Evolutionary conservation across 1,284 basidiomycete species (phyloP), one percentile per base, ranked within the genome.

Genomic region (Microbotryum lychnidis-dioicae): DNA sequence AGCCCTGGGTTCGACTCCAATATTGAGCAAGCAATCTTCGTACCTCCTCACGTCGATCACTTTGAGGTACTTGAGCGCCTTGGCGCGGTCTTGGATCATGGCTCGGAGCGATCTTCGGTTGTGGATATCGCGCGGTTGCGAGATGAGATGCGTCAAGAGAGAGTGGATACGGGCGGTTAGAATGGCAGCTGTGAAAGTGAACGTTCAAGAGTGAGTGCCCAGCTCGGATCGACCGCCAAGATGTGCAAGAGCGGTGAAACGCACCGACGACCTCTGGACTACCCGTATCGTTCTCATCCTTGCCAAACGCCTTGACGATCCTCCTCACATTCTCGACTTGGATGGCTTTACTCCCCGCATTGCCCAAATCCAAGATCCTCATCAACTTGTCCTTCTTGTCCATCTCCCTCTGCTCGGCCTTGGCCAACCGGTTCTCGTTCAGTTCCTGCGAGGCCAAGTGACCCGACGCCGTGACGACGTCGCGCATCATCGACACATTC

Each of bases 251-350:
- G 37, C 14, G 37, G 37, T 42, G 8, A 31, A 31, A 76, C 83
- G 62, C 72, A 89, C 91, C 88, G 80, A 96, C 91, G 0, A 94
- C 91, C 71, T 91, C 87, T 1, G 87, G 81, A 57, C 85, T 80
- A 45, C 91, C 93, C 2, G 90, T 82, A 74, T 94, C 87, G 58
- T 80, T 80, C n/a, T 82, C 82, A 59, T 84, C 83, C 64, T 78
- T 27, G 88, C 92, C 79, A 51, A 97, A 97, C 58, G 83, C 84
- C 14, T 78, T 76, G 50, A 96, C 80, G 69, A 94, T 87, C 65
- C 91, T 80, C 70, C 83, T 80, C 63, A 86, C 81, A 75, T 97
- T 97, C 76, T 92, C 89, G 67, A 83, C 87, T 65, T 89, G 83
- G 65, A 97, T 86, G 21, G 89, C 90, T 53, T 78, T 80, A 46